Evolutionary conservation across 768 basidiomycete genomes (phyloP).

Genomic region (Rhodotorula graminis): DNA sequence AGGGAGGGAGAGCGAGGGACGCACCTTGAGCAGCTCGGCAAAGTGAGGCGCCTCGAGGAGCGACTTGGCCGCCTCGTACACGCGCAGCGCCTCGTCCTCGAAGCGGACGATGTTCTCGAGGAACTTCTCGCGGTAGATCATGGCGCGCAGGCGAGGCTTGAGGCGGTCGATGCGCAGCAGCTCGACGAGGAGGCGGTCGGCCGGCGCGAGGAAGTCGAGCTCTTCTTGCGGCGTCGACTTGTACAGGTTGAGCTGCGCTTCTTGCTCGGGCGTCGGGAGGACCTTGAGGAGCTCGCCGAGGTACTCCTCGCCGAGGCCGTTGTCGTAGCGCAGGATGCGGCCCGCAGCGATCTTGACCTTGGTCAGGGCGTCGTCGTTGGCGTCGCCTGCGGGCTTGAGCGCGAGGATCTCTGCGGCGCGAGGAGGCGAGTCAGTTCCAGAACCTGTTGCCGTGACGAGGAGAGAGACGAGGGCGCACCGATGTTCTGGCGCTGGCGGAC

Average conservation of each 20-base stretch:
- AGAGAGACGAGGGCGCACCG: conserved; percentile 56
- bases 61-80: conserved; percentile 73
- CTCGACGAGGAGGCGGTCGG: conserved; percentile 94
- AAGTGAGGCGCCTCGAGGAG: conserved; percentile 78
- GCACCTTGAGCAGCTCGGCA: conserved; percentile 79
- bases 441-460: neutral
- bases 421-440: neutral
- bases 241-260: conserved; percentile 84
- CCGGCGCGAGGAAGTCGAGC: conserved; percentile 79
- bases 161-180: conserved; percentile 90
- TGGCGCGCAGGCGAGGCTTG: conserved; percentile 81
- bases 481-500: conserved; percentile 82
- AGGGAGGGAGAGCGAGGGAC: conserved; percentile 37
- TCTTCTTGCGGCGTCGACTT: conserved; percentile 81
- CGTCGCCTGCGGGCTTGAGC: conserved; percentile 30
- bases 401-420: conserved; percentile 13
- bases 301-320: conserved; percentile 77
- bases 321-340: conserved; percentile 75
- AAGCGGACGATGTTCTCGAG: conserved; percentile 58
- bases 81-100: conserved; percentile 78
- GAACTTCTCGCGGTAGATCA: conserved; percentile 86
- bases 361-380: conserved; percentile 21
- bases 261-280: conserved; percentile 72
- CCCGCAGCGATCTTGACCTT: conserved; percentile 24
- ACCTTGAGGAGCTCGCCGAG: conserved; percentile 80